phyloP scores from a whole-genome alignment of 2,329 filamentous ascomycete species.

The Thelonectria rubi region DNA sequence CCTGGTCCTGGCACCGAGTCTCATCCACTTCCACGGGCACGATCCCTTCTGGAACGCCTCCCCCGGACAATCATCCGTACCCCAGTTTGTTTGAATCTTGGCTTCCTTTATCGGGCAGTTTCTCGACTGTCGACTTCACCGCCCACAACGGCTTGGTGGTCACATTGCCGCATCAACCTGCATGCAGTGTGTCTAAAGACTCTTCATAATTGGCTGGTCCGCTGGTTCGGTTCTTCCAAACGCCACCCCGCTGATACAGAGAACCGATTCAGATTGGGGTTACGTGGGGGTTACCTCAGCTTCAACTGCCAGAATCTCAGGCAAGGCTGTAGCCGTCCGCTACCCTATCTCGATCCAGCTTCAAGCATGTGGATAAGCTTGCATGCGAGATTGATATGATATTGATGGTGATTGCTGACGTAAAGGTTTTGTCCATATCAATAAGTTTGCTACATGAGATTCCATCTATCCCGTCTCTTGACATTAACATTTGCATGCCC shows the following conservation, averaged over 20 bases:
- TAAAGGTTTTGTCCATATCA: slow-evolving; percentile 18
- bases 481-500: slow-evolving; percentile 11
- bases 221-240: slow-evolving; percentile 13
- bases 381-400: not conserved
- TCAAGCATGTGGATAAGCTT: slow-evolving; percentile 15
- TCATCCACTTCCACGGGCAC: not conserved
- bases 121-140: not conserved
- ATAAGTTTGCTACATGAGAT: not conserved
- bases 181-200: slow-evolving; percentile 5
- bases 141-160: not conserved
- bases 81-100: slow-evolving; percentile 20
- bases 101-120: slow-evolving; percentile 7
- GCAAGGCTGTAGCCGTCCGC: not conserved
- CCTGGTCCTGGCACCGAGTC: not conserved
- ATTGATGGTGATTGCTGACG: slow-evolving; percentile 10
- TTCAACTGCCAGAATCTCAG: slow-evolving; percentile 7
- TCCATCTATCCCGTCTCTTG: slow-evolving; percentile 4
- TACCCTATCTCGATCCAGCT: not conserved
- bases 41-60: slow-evolving; percentile 2
- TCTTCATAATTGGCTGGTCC: slow-evolving; percentile 22
- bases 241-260: slow-evolving; percentile 17
- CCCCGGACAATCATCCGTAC: slow-evolving; percentile 9
- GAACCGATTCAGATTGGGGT: slow-evolving; percentile 11
- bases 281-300: slow-evolving; percentile 23
- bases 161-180: slow-evolving; percentile 10